phyloP scores from a whole-genome alignment of 2,329 filamentous ascomycete species.

The Aspergillus ruber region DNA sequence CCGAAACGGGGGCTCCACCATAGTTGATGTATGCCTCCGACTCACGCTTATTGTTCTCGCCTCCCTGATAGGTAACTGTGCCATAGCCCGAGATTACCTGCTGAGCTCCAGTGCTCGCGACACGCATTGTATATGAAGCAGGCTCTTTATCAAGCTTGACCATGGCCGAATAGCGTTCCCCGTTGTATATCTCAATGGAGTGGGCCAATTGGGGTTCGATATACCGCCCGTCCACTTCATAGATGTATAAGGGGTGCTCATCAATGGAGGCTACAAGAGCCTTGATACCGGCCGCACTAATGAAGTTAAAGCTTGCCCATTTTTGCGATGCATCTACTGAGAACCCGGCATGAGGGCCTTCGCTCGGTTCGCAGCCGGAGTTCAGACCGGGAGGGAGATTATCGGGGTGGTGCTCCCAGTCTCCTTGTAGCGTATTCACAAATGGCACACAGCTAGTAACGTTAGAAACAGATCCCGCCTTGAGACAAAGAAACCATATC shows the following conservation, averaged over 20 bases:
- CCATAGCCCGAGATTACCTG: constrained; percentile 51
- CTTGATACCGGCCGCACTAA: constrained; percentile 46
- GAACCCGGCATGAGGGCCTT: constrained; percentile 41
- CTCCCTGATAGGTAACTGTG: constrained; percentile 40
- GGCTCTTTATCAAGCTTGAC: constrained; percentile 36
- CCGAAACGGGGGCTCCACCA: constrained; percentile 39
- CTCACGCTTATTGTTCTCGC: constrained; percentile 49
- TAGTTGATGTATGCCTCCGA: constrained; percentile 44
- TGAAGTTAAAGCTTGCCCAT: constrained; percentile 52
- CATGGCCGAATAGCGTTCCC: constrained; percentile 37
- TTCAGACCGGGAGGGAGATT: constrained; percentile 19
- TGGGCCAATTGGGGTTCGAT: constrained; percentile 35
- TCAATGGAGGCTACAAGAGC: constrained; percentile 44
- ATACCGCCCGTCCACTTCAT: constrained; percentile 39
- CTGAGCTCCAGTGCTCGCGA: constrained; percentile 42
- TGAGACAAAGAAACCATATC: constrained; percentile 1
- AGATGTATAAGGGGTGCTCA: constrained; percentile 40
- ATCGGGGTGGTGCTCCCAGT: neutral
- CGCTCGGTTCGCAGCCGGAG: constrained; percentile 42
- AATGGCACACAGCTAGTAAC: constrained; percentile 15
- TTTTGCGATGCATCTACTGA: constrained; percentile 29
- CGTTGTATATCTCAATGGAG: constrained; percentile 26
- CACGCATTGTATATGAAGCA: constrained; percentile 41
- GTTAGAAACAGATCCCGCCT: neutral
- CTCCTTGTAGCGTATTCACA: neutral